A percentile compares a stretch with the other conserved stretches of the same genome.
phyloP scores from a whole-genome alignment of 2,329 filamentous ascomycete genomes.

The Botrytis deweyae region DNA sequence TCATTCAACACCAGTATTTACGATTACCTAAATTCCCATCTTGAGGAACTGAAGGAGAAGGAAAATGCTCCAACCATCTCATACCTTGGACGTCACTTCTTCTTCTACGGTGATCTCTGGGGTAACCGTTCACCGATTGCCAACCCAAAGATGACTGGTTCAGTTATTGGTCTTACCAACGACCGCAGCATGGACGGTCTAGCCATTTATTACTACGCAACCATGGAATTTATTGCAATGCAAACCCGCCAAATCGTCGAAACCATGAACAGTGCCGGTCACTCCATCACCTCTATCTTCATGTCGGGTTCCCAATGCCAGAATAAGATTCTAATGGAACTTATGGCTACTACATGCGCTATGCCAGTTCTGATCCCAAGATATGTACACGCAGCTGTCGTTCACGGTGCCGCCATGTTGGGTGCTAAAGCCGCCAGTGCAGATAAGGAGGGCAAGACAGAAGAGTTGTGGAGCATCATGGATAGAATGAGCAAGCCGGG shows the following conservation, averaged over 20 bases:
- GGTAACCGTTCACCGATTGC: constrained; percentile 94
- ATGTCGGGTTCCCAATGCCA: constrained; percentile 99
- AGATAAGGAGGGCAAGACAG: constrained; percentile 72
- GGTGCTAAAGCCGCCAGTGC: constrained; percentile 94
- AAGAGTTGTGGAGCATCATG: constrained; percentile 95
- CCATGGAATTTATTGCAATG: constrained; percentile 97
- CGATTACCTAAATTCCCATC: constrained; percentile 87
- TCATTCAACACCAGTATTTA: constrained; percentile 88
- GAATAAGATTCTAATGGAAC: constrained; percentile 85
- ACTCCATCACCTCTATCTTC: constrained; percentile 89
- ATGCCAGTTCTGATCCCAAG: constrained; percentile 92
- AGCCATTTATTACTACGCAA: constrained; percentile 89
- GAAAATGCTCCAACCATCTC: constrained; percentile 72
- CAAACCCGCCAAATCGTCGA: constrained; percentile 96
- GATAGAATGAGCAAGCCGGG: constrained; percentile 95
- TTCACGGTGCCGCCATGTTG: constrained; percentile 97
- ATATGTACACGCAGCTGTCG: constrained; percentile 93
- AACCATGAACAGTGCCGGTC: constrained; percentile 87
- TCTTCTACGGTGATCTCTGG: constrained; percentile 98
- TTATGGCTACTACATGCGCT: constrained; percentile 85
- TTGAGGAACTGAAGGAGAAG: constrained; percentile 72
- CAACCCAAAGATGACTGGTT: constrained; percentile 88
- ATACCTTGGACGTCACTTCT: constrained; percentile 88
- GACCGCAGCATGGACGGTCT: constrained; percentile 87
- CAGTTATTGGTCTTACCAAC: constrained; percentile 80